These are phyloP conservation scores for Ligustrum vulgare DNA, from an alignment of 257 asterid genomes.

Conservation along the genomic window DNA sequence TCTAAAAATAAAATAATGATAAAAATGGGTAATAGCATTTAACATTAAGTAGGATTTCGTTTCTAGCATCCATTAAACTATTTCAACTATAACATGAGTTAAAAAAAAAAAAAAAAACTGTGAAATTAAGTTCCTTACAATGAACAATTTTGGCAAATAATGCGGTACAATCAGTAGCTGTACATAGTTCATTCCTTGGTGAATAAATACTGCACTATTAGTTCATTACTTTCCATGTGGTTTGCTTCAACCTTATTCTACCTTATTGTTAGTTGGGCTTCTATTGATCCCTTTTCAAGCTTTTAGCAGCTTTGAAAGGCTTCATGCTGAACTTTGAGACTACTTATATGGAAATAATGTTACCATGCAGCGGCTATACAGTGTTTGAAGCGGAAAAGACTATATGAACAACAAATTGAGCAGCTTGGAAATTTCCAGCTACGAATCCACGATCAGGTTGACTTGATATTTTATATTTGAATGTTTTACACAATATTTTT, in stretches of 20 bases:
- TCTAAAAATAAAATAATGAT: background rate
- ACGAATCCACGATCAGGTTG: slow-evolving; percentile 42
- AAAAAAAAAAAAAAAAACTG: too few relatives aligned
- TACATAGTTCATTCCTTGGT: background rate
- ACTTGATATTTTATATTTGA: background rate
- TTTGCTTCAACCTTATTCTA: background rate
- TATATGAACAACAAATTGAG: slow-evolving; percentile 38
- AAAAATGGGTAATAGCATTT: background rate
- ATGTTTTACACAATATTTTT: background rate
- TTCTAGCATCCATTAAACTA: background rate
- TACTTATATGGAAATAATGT: background rate
- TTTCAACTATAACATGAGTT: background rate
- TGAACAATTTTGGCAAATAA: background rate
- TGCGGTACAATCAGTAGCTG: background rate
- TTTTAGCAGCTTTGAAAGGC: too few relatives aligned
- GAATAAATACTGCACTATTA: background rate
- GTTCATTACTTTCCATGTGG: background rate
- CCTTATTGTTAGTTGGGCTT: background rate
- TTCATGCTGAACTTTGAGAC: too few relatives aligned
- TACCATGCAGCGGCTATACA: slow-evolving; percentile 33
- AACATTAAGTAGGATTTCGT: background rate
- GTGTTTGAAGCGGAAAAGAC: slow-evolving; percentile 39
- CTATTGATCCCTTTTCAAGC: background rate
- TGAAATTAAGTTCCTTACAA: background rate
- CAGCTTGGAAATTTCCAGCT: slow-evolving; percentile 37